phyloP scores from a whole-genome alignment of 768 basidiomycete species.

The Suillus lakei region DNA sequence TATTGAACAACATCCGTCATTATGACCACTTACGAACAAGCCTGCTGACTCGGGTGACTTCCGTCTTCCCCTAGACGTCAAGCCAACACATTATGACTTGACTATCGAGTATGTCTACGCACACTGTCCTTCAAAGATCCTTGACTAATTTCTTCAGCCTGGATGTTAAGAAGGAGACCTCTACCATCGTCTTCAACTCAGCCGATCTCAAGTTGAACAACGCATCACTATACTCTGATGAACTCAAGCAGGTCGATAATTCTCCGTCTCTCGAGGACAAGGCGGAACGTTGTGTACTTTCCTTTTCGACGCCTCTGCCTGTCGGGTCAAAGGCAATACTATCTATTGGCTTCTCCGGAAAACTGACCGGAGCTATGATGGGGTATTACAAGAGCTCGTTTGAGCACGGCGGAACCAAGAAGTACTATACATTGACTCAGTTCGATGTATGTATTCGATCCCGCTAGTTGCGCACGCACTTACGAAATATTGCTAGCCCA shows the following conservation, averaged over 20 bases:
- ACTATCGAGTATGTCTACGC: conserved; percentile 59
- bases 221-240: conserved; percentile 60
- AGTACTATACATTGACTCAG: conserved; percentile 83
- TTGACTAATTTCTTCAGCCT: conserved; percentile 47
- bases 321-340: conserved; percentile 73
- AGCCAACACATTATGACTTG: conserved; percentile 79
- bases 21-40: conserved; percentile 12
- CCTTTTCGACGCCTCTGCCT: conserved; percentile 61
- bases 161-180: conserved; percentile 64
- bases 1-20: conserved; percentile 19
- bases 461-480: background rate
- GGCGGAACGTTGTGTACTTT: conserved; percentile 68
- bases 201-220: conserved; percentile 60
- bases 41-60: conserved; percentile 20
- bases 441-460: conserved; percentile 63
- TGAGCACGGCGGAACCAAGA: conserved; percentile 65
- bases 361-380: conserved; percentile 73
- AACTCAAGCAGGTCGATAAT: conserved; percentile 50
- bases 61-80: conserved; percentile 70
- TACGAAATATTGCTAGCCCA: conserved; percentile 56
- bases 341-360: conserved; percentile 68
- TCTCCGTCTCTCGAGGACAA: conserved; percentile 59
- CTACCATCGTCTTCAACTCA: conserved; percentile 67
- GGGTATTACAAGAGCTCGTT: conserved; percentile 81
- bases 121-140: background rate